Base-by-base conservation (phyloP, 2,329 filamentous ascomycete genomes). In the Epichloe coenophiala region DNA sequence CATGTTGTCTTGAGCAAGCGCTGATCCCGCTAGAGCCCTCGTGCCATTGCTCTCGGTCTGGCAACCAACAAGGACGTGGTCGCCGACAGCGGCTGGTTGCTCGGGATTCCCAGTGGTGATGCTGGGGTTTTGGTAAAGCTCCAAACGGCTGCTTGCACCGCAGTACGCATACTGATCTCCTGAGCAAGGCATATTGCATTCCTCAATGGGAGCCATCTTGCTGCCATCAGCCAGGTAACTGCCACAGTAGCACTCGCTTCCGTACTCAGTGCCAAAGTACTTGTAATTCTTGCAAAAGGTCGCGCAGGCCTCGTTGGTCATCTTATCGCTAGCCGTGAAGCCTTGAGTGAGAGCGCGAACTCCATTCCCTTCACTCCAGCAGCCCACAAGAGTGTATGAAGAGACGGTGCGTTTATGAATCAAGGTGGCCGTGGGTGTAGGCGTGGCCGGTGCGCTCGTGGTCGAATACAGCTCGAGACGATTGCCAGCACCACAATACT, bases 391-490 rank as follows among this genome's bases (percentile, higher is more conserved):
- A 7, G 58, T 58, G 55, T 65, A 70, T 13, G 56, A 50, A 1
- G 56, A 49, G 6, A 60, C 55, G 13, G 57, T 57, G 5, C 57
- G 50, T 49, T 59, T 55, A 52, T 58, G 58, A 13, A 42, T 53
- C 12, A 58, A 51, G 7, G 58, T 60, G 6, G 55, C 57, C 2
- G 58, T 60, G 1, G 66, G 61, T 44, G 59, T 60, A 39, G 67
- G 58, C n/a, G 54, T 58, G 3, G 53, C 51, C 3, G 59, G 60
- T 23, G 64, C 63, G 45, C 61, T 65, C 2, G 68, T 69, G 5
- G 68, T 71, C 23, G 63, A 67, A 56, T 71, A 72, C 35, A 72
- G 59, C 56, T 72, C 69, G 38, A 73, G 57, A n/a, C 69, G 65
- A 54, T 69, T 64, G 31, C 69, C 65, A 1, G 65, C 67, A 46